Base-by-base conservation (phyloP, 176 grass and related monocot species). In the Pontederia crassipes region DNA sequence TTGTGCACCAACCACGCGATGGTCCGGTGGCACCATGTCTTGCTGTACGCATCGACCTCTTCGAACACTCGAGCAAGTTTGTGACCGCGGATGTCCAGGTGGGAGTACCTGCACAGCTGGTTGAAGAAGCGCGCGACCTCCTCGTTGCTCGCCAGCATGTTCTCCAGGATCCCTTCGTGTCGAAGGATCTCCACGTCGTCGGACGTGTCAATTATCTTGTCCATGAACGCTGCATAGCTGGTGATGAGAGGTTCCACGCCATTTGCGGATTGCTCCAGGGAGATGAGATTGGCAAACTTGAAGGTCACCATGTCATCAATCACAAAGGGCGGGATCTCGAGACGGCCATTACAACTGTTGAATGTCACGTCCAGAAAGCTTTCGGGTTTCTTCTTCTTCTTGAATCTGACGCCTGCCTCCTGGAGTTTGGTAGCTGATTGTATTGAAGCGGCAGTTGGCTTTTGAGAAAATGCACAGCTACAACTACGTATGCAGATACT, bases 101-200 rank as follows among this genome's bases (percentile, higher is more conserved):
- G 4, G 8, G 4, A 28, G 4, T 24, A n/a, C 4, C 24, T n/a
- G 46, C 28, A 32, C 3, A 32, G 51, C 17, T 67, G 28, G 35
- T 58, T 75, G 50, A 75, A 67, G 72, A 75, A 66, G 26, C n/a
- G 28, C 1, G 61, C 61, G 0, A 48, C 51, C 35, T 66, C 61
- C 4, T 66, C 35, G 4, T 75, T 61, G 46, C 50, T 15, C 4
- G 14, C 62, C 9, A 67, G 51, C 26, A 26, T 26, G 58, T 66
- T 66, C 0, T 57, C 16, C 2, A 75, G 8, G 6, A 75, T 49
- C 2, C 61, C 72, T 0, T 17, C 2, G 15, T 14, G 1, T 3
- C 49, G 28, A 7, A 75, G 58, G 12, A 66, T 49, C 5, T 2
- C 18, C 15, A 75, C 72, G 16, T 75, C 72, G 0, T 32, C 16